phyloP scores from a whole-genome alignment of 1,139 yeast genomes.

The Lodderomyces parapsilosis region DNA sequence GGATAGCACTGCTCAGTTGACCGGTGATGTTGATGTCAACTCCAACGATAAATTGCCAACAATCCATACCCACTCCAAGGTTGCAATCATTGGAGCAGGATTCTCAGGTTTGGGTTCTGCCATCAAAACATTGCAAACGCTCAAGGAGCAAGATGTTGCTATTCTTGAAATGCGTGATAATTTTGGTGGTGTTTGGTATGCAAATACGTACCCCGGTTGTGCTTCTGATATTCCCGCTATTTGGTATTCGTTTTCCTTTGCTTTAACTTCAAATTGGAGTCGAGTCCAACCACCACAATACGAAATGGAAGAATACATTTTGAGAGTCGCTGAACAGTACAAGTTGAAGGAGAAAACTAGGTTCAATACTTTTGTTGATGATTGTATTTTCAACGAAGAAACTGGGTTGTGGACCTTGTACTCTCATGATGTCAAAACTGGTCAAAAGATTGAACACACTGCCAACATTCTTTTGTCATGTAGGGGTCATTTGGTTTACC shows the following conservation, averaged over 20 bases:
- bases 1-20: slow-evolving; percentile 27
- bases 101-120: slow-evolving; percentile 44
- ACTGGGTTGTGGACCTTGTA: slow-evolving; percentile 35
- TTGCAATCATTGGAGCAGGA: slow-evolving; percentile 49
- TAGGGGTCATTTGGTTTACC: slow-evolving; percentile 41
- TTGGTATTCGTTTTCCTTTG: slow-evolving; percentile 45
- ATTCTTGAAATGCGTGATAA: slow-evolving; percentile 45
- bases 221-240: slow-evolving; percentile 52
- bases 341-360: slow-evolving; percentile 28
- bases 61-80: slow-evolving; percentile 24
- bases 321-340: slow-evolving; percentile 37
- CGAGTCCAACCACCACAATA: slow-evolving; percentile 47
- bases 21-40: slow-evolving; percentile 18
- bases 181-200: slow-evolving; percentile 56
- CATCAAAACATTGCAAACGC: slow-evolving; percentile 27
- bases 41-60: slow-evolving; percentile 21
- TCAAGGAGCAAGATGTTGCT: slow-evolving; percentile 33
- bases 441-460: slow-evolving; percentile 27
- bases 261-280: slow-evolving; percentile 44
- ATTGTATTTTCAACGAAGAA: slow-evolving; percentile 30
- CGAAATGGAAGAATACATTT: slow-evolving; percentile 48
- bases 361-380: slow-evolving; percentile 29
- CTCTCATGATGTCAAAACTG: slow-evolving; percentile 34
- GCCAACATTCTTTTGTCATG: slow-evolving; percentile 33
- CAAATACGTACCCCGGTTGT: slow-evolving; percentile 55